A percentile compares a stretch with the other conserved stretches of the same genome.
Conservation (phyloP, 2,329 filamentous ascomycete species). For the Botryosphaeria dothidea region DNA sequence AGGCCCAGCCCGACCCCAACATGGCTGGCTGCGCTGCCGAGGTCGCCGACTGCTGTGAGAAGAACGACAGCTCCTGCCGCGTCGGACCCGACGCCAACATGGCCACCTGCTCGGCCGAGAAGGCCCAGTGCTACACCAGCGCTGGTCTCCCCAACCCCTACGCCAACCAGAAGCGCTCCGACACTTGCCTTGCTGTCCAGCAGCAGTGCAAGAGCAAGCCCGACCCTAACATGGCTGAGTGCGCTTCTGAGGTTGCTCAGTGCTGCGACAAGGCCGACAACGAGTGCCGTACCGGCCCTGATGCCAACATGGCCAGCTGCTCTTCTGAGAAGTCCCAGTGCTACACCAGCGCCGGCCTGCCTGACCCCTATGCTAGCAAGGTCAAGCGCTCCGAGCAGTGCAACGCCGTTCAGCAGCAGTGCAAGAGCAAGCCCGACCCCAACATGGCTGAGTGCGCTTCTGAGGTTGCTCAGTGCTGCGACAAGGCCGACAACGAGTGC, state of each 20-base stretch:
- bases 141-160: slow-evolving; percentile 7
- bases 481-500: not conserved
- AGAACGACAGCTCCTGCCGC: slow-evolving; percentile 1
- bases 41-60: not conserved
- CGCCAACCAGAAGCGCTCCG: not conserved
- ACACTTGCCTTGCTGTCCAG: not conserved
- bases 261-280: slow-evolving; percentile 4
- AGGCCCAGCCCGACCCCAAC: slow-evolving; percentile 4
- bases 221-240: not conserved
- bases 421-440: not conserved
- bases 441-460: not conserved
- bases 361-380: not conserved
- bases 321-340: not conserved
- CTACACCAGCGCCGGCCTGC: not conserved
- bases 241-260: not conserved
- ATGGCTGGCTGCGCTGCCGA: not conserved
- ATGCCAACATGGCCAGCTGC: not conserved
- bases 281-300: not conserved
- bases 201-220: not conserved
- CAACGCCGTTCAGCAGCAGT: not conserved
- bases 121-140: not conserved
- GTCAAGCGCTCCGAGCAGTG: not conserved
- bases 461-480: not conserved
- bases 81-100: slow-evolving; percentile 11
- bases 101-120: not conserved